Conservation (phyloP, 768 basidiomycete species). For the Roridomyces roridus region DNA sequence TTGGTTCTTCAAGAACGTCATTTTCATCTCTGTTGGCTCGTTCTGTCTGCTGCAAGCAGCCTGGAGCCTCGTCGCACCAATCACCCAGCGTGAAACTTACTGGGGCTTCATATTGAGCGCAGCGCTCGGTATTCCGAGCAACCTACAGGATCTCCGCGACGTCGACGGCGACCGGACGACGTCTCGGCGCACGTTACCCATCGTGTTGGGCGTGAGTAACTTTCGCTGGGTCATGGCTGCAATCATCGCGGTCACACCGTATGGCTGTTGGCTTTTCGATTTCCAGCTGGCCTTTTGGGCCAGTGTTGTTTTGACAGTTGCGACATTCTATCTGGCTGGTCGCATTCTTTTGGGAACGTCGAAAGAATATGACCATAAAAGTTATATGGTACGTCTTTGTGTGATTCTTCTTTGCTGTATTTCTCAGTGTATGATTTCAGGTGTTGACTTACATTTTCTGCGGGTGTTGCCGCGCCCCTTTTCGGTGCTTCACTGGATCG, state of each 20-base stretch:
- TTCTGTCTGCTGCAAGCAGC: conserved; percentile 12
- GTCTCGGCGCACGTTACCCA: conserved; percentile 45
- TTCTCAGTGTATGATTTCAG: neutral
- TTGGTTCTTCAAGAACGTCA: conserved; percentile 16
- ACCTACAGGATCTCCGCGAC: conserved; percentile 48
- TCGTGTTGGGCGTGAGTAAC: conserved; percentile 38
- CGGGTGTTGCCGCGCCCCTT: conserved; percentile 16
- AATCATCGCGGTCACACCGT: conserved; percentile 1
- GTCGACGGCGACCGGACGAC: conserved; percentile 41
- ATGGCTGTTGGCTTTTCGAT: conserved; percentile 14
- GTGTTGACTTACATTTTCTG: conserved; percentile 21
- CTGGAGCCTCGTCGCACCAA: conserved; percentile 18
- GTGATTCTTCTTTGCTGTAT: neutral
- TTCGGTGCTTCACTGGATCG: too few relatives aligned
- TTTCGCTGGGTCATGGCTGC: conserved; percentile 30
- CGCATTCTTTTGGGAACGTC: conserved; percentile 7
- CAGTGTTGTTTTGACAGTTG: neutral
- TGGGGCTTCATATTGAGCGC: conserved; percentile 18
- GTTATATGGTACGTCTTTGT: conserved; percentile 23
- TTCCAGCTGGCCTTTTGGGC: conserved; percentile 11
- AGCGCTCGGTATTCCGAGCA: conserved; percentile 45
- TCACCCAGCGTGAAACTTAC: conserved; percentile 3
- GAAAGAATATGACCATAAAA: conserved; percentile 19
- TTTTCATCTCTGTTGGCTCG: conserved; percentile 16
- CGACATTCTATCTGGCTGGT: conserved; percentile 21